Percentiles rank a stretch among this genome's conserved stretches.
Conservation (phyloP, 2,329 filamentous ascomycete species). For the Curvularia eragrostidis region DNA sequence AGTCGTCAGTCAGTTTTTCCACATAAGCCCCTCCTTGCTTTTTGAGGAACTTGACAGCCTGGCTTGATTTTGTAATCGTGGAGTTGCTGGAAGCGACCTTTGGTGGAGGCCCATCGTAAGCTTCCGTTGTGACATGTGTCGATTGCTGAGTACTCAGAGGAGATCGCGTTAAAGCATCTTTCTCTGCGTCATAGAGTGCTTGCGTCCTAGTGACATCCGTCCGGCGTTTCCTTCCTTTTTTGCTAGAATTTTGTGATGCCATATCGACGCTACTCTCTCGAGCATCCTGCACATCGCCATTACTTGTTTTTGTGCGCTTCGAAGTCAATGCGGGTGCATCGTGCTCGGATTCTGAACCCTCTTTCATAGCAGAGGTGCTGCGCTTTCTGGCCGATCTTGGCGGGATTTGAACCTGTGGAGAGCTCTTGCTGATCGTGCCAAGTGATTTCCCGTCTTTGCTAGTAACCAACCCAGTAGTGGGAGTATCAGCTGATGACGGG, state of each 20-base stretch:
- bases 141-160: conserved; percentile 30
- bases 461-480: not conserved
- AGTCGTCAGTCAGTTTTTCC: conserved; percentile 40
- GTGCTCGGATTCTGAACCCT: conserved; percentile 2
- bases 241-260: conserved; percentile 10
- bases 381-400: conserved; percentile 23
- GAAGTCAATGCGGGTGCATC: conserved; percentile 5
- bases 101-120: conserved; percentile 36
- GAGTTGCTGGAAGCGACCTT: conserved; percentile 47
- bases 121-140: conserved; percentile 12
- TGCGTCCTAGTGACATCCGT: not conserved
- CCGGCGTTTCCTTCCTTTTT: conserved; percentile 22
- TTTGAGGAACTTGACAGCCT: conserved; percentile 45
- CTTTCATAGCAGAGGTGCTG: conserved; percentile 9
- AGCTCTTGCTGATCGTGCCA: not conserved
- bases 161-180: conserved; percentile 25
- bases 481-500: not conserved
- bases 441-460: not conserved
- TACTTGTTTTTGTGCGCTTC: conserved; percentile 28
- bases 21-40: conserved; percentile 40
- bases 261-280: conserved; percentile 17
- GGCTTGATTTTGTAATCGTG: conserved; percentile 29
- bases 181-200: not conserved
- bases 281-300: conserved; percentile 19
- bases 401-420: conserved; percentile 18